A percentile compares a stretch with the other conserved stretches of the same genome.
Conservation (phyloP, 257 asterid species). For the Verbena officinalis region DNA sequence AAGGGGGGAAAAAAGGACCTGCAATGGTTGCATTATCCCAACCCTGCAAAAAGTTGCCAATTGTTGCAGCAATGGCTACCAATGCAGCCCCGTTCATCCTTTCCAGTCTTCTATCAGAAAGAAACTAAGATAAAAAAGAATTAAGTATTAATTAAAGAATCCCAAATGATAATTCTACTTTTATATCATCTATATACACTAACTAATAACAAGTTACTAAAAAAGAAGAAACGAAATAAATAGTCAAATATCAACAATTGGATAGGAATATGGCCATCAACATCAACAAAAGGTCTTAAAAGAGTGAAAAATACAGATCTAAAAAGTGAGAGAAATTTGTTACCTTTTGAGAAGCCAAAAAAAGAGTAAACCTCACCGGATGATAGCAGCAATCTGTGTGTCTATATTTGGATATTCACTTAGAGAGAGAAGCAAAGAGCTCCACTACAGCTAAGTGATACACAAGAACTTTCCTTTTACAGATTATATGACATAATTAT, state of each 20-base stretch:
- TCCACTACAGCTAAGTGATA: slow-evolving; percentile 36
- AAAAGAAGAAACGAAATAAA: slow-evolving; percentile 6
- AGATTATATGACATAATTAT: slow-evolving; percentile 14
- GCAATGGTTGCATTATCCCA: slow-evolving; percentile 95
- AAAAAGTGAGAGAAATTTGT: background rate
- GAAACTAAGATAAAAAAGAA: slow-evolving; percentile 23
- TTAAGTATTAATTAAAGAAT: slow-evolving; percentile 14
- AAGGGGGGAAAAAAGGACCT: slow-evolving; percentile 39
- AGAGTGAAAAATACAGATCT: slow-evolving; percentile 15
- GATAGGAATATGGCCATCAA: slow-evolving; percentile 28
- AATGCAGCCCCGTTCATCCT: slow-evolving; percentile 77
- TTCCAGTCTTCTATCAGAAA: slow-evolving; percentile 23
- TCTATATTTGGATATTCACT: background rate
- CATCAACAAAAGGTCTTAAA: slow-evolving; percentile 22
- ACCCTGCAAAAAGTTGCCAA: slow-evolving; percentile 84
- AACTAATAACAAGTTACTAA: background rate
- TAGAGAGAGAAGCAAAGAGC: slow-evolving; percentile 27
- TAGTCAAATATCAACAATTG: background rate
- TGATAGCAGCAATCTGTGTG: slow-evolving; percentile 19
- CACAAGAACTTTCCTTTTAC: slow-evolving; percentile 22
- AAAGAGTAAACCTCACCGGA: slow-evolving; percentile 22
- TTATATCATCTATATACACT: background rate
- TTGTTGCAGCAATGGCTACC: slow-evolving; percentile 75
- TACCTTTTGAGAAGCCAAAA: slow-evolving; percentile 32
- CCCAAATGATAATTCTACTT: slow-evolving; percentile 23